phyloP scores from a whole-genome alignment of 495 filamentous ascomycete genomes.

The Trypethelium eluteriae region DNA sequence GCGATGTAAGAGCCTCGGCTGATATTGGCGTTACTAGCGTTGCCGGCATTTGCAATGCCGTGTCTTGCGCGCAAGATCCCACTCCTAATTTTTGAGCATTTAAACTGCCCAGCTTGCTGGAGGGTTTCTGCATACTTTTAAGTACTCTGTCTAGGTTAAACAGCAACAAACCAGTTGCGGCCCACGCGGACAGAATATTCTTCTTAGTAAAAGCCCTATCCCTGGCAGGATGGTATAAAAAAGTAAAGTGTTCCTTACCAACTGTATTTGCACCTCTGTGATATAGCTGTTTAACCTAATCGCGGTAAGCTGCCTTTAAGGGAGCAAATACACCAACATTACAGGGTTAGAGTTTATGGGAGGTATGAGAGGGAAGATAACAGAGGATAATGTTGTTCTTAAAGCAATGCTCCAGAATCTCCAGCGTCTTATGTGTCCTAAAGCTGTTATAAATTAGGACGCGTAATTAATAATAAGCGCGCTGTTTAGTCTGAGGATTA shows the following conservation, averaged over 20 bases:
- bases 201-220: slow-evolving; percentile 5
- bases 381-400: slow-evolving; percentile 21
- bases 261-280: slow-evolving; percentile 17
- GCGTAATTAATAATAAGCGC: slow-evolving; percentile 15
- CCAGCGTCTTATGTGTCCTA: slow-evolving; percentile 20
- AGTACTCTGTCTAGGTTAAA: slow-evolving; percentile 14
- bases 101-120: neutral
- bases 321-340: slow-evolving; percentile 17
- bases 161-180: slow-evolving; percentile 1
- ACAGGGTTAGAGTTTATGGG: slow-evolving; percentile 20
- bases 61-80: neutral
- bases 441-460: slow-evolving; percentile 20
- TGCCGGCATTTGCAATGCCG: slow-evolving; percentile 15
- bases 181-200: slow-evolving; percentile 5
- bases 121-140: neutral
- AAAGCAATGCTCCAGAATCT: slow-evolving; percentile 23
- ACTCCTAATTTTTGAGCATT: neutral
- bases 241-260: slow-evolving; percentile 21
- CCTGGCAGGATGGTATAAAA: slow-evolving; percentile 19
- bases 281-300: slow-evolving; percentile 18
- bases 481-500: slow-evolving; percentile 17
- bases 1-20: slow-evolving; percentile 18
- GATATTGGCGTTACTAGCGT: slow-evolving; percentile 20
- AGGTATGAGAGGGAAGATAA: slow-evolving; percentile 22
- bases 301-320: slow-evolving; percentile 18